Percentiles rank a stretch among this genome's conserved stretches.
Evolutionary conservation across 1,284 basidiomycete species (phyloP).

Genomic region (Ustilago sp.): DNA sequence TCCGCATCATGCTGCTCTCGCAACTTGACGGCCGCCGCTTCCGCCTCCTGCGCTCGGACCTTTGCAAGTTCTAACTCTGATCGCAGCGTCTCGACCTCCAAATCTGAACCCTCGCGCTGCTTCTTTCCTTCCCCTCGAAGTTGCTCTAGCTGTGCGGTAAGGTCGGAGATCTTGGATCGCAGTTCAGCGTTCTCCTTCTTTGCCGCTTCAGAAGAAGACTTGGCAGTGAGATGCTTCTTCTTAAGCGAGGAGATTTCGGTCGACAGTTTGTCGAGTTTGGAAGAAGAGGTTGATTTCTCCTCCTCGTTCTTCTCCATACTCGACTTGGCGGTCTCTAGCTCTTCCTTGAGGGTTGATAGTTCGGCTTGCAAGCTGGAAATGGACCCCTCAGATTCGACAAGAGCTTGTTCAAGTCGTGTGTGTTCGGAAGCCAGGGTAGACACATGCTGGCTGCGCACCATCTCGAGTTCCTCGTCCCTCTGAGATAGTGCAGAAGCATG

Average conservation of each 20-base stretch:
- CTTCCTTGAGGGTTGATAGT: constrained; percentile 10
- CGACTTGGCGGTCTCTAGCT: constrained; percentile 14
- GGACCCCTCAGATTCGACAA: constrained; percentile 15
- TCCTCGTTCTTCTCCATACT: constrained; percentile 11
- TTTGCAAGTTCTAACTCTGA: constrained; percentile 34
- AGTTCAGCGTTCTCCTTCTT: constrained; percentile 52
- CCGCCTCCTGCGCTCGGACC: constrained; percentile 19
- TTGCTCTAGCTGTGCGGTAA: constrained; percentile 11
- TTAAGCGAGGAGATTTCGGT: constrained; percentile 34
- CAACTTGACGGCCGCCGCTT: constrained; percentile 1
- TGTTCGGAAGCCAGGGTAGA: constrained; percentile 19
- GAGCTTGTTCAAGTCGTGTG: constrained; percentile 13
- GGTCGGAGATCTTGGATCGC: constrained; percentile 11
- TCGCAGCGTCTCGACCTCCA: constrained; percentile 26
- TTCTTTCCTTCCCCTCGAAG: constrained; percentile 7
- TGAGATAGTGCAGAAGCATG: constrained; percentile 12
- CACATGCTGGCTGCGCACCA: constrained; percentile 14
- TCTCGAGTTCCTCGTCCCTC: constrained; percentile 15
- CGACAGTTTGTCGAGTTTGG: constrained; percentile 29
- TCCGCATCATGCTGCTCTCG: constrained; percentile 8
- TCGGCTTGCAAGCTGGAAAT: constrained; percentile 15
- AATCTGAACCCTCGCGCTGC: constrained; percentile 3
- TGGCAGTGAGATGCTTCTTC: constrained; percentile 53
- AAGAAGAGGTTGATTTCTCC: constrained; percentile 7
- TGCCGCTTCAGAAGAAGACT: constrained; percentile 38